Percentiles rank a stretch among this genome's conserved stretches.
Conservation (phyloP, 305 asterid species). For the Petunia hybrid region DNA sequence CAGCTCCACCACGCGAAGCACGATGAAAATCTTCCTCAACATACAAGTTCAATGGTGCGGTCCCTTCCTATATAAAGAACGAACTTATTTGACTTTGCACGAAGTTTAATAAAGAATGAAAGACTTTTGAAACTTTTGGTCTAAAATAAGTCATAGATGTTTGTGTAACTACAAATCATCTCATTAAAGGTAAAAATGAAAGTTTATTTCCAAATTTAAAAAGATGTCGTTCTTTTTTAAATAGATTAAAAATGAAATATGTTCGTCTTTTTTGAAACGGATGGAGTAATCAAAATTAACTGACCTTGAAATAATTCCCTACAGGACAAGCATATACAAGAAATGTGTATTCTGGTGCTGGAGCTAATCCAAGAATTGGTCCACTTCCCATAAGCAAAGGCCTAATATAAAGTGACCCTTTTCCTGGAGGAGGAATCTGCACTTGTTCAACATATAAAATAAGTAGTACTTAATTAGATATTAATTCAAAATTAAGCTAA, state of each 20-base stretch:
- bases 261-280: too few species aligned
- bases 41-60: conserved; percentile 60
- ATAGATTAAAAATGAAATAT: too few species aligned
- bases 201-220: too few species aligned
- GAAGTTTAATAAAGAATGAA: too few species aligned
- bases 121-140: too few species aligned
- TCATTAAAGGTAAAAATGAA: too few species aligned
- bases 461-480: background rate
- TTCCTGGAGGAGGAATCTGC: conserved; percentile 91
- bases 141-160: too few species aligned
- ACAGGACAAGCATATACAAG: conserved; percentile 51
- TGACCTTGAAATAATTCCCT: conserved; percentile 49
- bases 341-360: conserved; percentile 80
- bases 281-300: background rate
- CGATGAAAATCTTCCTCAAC: conserved; percentile 76
- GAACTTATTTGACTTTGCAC: too few species aligned
- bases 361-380: conserved; percentile 70
- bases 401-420: conserved; percentile 79
- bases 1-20: conserved; percentile 76
- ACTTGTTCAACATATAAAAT: background rate
- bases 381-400: conserved; percentile 88
- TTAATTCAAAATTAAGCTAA: background rate
- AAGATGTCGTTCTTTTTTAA: too few species aligned
- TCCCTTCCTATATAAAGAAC: conserved; percentile 63
- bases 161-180: too few species aligned